Evolutionary conservation across 2,329 filamentous ascomycete genomes (phyloP).

Genomic region (Colletotrichum simmondsii): DNA sequence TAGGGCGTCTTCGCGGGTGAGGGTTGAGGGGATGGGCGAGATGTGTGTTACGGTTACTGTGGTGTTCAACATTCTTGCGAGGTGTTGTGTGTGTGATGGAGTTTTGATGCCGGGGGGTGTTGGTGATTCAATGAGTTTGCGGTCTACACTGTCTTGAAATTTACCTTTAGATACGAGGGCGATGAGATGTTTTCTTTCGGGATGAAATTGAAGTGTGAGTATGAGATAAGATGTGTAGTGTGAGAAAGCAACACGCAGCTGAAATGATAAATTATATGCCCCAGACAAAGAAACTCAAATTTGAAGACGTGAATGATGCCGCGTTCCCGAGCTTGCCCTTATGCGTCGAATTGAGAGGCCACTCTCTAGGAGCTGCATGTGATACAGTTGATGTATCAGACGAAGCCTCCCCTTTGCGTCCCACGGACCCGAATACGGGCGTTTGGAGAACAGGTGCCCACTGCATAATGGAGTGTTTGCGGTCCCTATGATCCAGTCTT

Average conservation of each 20-base stretch:
- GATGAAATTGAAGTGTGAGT: neutral
- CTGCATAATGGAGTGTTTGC: neutral
- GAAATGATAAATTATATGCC: neutral
- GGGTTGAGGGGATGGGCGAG: slow-evolving; percentile 53
- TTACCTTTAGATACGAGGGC: neutral
- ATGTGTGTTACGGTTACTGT: slow-evolving; percentile 54
- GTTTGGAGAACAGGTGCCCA: neutral
- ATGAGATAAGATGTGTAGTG: neutral
- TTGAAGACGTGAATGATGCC: neutral
- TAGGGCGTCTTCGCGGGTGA: slow-evolving; percentile 49
- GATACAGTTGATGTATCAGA: slow-evolving; percentile 31
- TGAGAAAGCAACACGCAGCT: neutral
- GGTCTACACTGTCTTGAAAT: neutral
- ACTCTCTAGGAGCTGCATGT: slow-evolving; percentile 18
- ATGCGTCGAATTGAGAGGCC: neutral
- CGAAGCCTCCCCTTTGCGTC: neutral
- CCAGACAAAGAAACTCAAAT: slow-evolving; percentile 15
- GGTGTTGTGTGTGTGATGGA: neutral
- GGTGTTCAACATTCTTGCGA: slow-evolving; percentile 53
- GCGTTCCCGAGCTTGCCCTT: neutral
- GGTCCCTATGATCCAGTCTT: no score
- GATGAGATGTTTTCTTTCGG: neutral
- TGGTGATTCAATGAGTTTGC: neutral
- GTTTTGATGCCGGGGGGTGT: neutral
- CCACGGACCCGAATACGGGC: slow-evolving; percentile 21